Evolutionary conservation across 192 early-diverging fungal species (phyloP).

Genomic region (Mortierella antarctica): DNA sequence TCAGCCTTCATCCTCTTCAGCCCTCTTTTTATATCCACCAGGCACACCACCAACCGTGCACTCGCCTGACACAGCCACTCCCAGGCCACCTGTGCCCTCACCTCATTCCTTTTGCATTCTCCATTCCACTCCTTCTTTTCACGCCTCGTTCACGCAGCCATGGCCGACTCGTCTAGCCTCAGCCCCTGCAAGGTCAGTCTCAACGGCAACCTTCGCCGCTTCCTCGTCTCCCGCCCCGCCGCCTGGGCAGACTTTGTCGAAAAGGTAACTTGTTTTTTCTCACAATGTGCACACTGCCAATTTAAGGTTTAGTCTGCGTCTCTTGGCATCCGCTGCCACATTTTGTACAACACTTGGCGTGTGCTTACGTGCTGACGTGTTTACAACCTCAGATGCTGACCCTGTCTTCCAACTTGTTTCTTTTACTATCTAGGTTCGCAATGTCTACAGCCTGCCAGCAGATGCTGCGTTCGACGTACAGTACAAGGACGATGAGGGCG

Average conservation of each 20-base stretch:
- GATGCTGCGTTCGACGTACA: conserved; percentile 18
- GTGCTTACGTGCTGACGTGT: neutral
- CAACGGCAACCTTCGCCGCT: conserved; percentile 43
- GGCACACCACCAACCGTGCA: no score
- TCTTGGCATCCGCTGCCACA: conserved; percentile 1
- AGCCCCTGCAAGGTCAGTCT: conserved; percentile 51
- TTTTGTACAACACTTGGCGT: neutral
- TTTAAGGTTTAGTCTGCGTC: conserved; percentile 4
- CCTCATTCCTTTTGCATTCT: neutral
- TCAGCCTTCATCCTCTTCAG: neutral
- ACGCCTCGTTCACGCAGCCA: neutral
- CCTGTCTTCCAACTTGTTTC: neutral
- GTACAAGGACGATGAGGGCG: conserved; percentile 51
- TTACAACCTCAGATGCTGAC: neutral
- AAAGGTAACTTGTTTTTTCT: conserved; percentile 33
- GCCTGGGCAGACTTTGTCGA: conserved; percentile 41
- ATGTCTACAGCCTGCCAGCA: conserved; percentile 17
- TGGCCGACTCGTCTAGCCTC: conserved; percentile 34
- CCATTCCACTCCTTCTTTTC: neutral
- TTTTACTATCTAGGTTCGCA: conserved; percentile 34
- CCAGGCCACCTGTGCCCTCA: neutral
- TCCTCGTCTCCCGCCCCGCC: conserved; percentile 44
- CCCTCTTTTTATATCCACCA: neutral
- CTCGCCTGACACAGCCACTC: neutral
- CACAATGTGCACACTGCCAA: neutral